phyloP scores from a whole-genome alignment of 108 stramenopile genomes.

The Craspedostauros australis region DNA sequence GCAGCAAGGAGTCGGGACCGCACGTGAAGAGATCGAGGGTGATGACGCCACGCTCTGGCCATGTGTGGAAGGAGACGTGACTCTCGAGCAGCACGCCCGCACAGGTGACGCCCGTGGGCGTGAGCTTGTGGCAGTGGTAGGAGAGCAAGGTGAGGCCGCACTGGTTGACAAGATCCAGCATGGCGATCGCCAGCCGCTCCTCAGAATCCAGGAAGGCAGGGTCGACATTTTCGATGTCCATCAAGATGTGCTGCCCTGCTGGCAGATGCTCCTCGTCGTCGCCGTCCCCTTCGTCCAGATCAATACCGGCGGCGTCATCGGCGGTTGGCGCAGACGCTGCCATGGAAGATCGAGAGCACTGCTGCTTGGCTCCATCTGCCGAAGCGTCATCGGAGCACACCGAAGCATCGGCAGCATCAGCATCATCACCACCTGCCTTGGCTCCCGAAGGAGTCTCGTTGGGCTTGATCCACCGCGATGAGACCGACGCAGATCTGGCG shows the following conservation, averaged over 20 bases:
- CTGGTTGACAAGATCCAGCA: slow-evolving; percentile 53
- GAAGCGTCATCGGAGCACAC: no score
- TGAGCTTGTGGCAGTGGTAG: slow-evolving; percentile 59
- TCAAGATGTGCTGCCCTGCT: slow-evolving; percentile 61
- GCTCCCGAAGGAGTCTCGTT: no score
- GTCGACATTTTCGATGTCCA: slow-evolving; percentile 59
- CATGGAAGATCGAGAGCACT: no score
- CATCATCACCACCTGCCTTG: no score
- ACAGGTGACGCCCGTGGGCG: slow-evolving; percentile 59
- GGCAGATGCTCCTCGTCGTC: slow-evolving; percentile 52
- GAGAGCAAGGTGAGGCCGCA: slow-evolving; percentile 43
- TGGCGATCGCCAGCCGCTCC: slow-evolving; percentile 49
- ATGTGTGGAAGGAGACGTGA: slow-evolving; percentile 76
- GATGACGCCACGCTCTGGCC: slow-evolving; percentile 66
- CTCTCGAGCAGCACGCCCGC: slow-evolving; percentile 68
- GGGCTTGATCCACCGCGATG: slow-evolving; percentile 22
- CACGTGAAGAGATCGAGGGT: slow-evolving; percentile 74
- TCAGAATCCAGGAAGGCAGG: slow-evolving; percentile 50
- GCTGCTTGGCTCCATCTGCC: no score
- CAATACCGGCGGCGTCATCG: no score
- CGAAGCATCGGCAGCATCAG: no score
- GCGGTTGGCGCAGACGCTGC: no score
- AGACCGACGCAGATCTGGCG: slow-evolving; percentile 9
- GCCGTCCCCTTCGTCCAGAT: slow-evolving; percentile 12
- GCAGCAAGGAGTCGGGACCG: slow-evolving; percentile 45